Conservation (phyloP, 2,329 filamentous ascomycete genomes). For the Alternaria novae-zelandiae region DNA sequence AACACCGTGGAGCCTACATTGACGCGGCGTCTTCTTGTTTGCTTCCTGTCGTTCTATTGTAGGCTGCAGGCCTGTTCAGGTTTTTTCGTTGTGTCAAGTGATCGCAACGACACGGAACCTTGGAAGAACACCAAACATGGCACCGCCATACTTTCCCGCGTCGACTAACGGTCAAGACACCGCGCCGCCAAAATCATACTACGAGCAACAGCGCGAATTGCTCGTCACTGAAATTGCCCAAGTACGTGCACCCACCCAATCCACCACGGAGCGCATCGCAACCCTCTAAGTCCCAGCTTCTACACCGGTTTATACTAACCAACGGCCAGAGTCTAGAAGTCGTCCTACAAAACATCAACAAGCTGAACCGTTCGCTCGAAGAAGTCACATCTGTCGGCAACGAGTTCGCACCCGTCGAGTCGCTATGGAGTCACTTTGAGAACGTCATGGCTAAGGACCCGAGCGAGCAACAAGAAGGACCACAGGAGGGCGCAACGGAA, state of each 20-base stretch:
- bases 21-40: too few species aligned
- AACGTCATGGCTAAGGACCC: slow-evolving; percentile 84
- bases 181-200: slow-evolving; percentile 59
- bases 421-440: slow-evolving; percentile 96
- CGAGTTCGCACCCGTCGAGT: slow-evolving; percentile 96
- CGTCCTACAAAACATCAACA: slow-evolving; percentile 94
- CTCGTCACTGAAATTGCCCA: slow-evolving; percentile 75
- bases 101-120: too few species aligned
- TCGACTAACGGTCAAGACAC: slow-evolving; percentile 24
- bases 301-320: neutral
- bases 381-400: slow-evolving; percentile 93
- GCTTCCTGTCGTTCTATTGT: too few species aligned
- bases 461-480: slow-evolving; percentile 40
- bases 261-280: slow-evolving; percentile 31
- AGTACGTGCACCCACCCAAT: slow-evolving; percentile 51
- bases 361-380: slow-evolving; percentile 89
- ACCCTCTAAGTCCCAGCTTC: slow-evolving; percentile 43
- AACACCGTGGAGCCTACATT: too few species aligned
- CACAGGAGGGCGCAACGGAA: slow-evolving; percentile 32
- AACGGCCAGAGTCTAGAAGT: slow-evolving; percentile 72
- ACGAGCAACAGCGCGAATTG: slow-evolving; percentile 76
- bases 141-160: slow-evolving; percentile 23
- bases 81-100: too few species aligned
- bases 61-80: too few species aligned
- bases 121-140: slow-evolving; percentile 24